Evolutionary conservation across 352 stramenopile genomes (phyloP), one percentile per base, ranked within the genome.

Genomic region (Phytophthora cactorum): DNA sequence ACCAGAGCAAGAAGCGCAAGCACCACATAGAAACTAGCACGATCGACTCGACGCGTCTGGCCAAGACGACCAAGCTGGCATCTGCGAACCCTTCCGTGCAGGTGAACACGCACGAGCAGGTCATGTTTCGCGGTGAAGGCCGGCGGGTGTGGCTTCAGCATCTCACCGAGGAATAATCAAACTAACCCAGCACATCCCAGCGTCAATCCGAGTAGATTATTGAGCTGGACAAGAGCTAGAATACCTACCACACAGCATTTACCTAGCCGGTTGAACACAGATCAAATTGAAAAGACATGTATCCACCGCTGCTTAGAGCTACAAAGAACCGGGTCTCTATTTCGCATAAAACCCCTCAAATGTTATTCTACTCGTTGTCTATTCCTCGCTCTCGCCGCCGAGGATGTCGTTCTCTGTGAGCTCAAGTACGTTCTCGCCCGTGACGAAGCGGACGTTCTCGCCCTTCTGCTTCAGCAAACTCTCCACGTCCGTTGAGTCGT

Each of bases 401-500:
- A 91, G 65, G 43, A 96, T 78, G 62, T 95, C 88, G 27, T 72
- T 73, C 58, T 92, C 85, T 36, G 87, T 95, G 44, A 96, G 81
- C 49, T 96, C 87, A 10, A 96, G 76, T 11, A 96, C 87, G 68
- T 95, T 74, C 28, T 95, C 87, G 51, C 63, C 71, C 15, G 84
- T 95, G 14, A 92, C 80, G 60, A 93, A 82, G 43, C 83, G 84
- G 32, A 93, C 81, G 10, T 74, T 66, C 53, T 95, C 85, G 31
- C 85, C 90, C 58, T 93, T 96, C 34, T 79, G 73, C 28, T 78
- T 66, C 22, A 97, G 74, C 38, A 97, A 72, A 54, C 77, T 93
- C 71, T 98, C 87, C 22, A 98, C 84, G 70, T 98, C 92, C 14
- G 81, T 93, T 2, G 78, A 88, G 11, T 94, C 89, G 68, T 98